Conservation (phyloP, 108 stramenopile genomes). For the Skeletonema menzelii region DNA sequence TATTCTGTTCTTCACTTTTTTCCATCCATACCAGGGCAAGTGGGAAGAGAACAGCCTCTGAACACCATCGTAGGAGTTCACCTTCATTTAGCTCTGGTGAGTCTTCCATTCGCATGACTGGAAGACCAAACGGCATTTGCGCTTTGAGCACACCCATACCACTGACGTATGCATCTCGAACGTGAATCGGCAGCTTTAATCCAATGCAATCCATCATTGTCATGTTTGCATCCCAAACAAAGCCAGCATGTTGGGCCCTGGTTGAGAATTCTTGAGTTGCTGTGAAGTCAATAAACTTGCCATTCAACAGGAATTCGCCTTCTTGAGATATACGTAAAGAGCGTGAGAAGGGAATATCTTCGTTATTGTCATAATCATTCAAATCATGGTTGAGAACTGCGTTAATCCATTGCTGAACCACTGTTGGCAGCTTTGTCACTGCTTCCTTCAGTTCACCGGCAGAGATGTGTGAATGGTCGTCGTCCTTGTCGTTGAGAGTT, state of each 20-base stretch:
- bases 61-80: constrained; percentile 25
- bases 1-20: not conserved
- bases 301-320: constrained; percentile 25
- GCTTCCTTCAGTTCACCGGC: constrained; percentile 4
- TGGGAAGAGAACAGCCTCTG: constrained; percentile 28
- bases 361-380: not conserved
- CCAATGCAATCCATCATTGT: not conserved
- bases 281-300: constrained; percentile 21
- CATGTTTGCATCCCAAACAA: constrained; percentile 43
- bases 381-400: not conserved
- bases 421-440: constrained; percentile 9
- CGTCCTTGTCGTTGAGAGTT: constrained; percentile 3
- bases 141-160: constrained; percentile 30
- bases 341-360: constrained; percentile 20
- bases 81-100: constrained; percentile 23
- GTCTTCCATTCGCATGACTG: constrained; percentile 16
- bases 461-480: not conserved
- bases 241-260: constrained; percentile 16
- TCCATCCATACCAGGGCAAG: constrained; percentile 6
- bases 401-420: constrained; percentile 15
- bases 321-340: constrained; percentile 13
- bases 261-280: constrained; percentile 28
- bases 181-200: constrained; percentile 10
- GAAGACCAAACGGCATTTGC: constrained; percentile 17
- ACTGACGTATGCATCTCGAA: constrained; percentile 25